A percentile compares a stretch with the other conserved stretches of the same genome.
These are phyloP conservation scores for Dothistroma pini DNA, from an alignment of 2,329 filamentous ascomycete genomes.

Conservation along the genomic window DNA sequence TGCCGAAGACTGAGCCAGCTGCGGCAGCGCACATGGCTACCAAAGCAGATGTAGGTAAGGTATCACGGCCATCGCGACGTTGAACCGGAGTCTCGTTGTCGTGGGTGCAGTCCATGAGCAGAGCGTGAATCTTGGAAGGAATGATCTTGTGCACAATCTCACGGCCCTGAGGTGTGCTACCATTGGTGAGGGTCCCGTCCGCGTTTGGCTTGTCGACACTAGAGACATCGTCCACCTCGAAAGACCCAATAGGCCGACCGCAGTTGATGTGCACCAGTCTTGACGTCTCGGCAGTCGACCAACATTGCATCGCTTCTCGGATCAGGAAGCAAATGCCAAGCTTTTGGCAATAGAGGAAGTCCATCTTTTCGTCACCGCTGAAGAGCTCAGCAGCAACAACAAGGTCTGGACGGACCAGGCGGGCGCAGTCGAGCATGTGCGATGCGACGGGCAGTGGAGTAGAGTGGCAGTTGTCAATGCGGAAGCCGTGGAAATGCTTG, in stretches of 20 bases:
- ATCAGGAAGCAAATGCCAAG: slow-evolving; percentile 89
- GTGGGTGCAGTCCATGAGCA: slow-evolving; percentile 99
- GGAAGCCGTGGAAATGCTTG: slow-evolving; percentile 90
- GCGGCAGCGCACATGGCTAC: slow-evolving; percentile 96
- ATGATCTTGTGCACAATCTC: slow-evolving; percentile 78
- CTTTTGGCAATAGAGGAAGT: slow-evolving; percentile 92
- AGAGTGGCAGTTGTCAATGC: slow-evolving; percentile 97
- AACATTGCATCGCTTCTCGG: slow-evolving; percentile 96
- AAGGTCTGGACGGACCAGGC: slow-evolving; percentile 78
- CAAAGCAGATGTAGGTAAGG: slow-evolving; percentile 86
- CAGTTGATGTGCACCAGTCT: slow-evolving; percentile 90
- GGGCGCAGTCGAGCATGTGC: slow-evolving; percentile 90
- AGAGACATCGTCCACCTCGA: slow-evolving; percentile 84
- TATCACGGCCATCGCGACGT: slow-evolving; percentile 90
- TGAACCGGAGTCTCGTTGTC: slow-evolving; percentile 96
- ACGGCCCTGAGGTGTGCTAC: slow-evolving; percentile 38
- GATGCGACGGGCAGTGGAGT: slow-evolving; percentile 93
- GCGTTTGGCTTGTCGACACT: slow-evolving; percentile 51
- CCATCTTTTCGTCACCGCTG: slow-evolving; percentile 90
- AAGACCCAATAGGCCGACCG: slow-evolving; percentile 91
- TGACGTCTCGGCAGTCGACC: slow-evolving; percentile 91
- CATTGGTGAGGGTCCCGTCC: slow-evolving; percentile 31
- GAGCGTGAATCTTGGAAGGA: slow-evolving; percentile 81
- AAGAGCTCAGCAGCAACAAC: slow-evolving; percentile 95
- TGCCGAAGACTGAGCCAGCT: slow-evolving; percentile 94